A percentile compares a stretch with the other conserved stretches of the same genome.
Evolutionary conservation across 345 rosid genomes (phyloP).

Genomic region (Eucalyptus leucophloia): DNA sequence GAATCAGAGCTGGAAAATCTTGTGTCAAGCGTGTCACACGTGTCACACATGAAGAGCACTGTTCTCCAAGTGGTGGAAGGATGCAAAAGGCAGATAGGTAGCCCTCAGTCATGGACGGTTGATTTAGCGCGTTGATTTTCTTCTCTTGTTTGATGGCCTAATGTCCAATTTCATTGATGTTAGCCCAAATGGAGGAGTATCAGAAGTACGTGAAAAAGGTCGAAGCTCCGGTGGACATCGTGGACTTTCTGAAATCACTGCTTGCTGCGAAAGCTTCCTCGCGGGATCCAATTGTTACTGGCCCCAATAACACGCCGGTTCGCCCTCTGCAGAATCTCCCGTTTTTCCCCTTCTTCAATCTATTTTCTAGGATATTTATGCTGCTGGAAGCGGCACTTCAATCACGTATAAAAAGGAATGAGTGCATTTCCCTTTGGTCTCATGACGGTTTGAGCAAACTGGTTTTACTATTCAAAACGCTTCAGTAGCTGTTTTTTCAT

Average conservation of each 20-base stretch:
- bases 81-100: not conserved
- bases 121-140: not conserved
- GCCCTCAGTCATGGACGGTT: not conserved
- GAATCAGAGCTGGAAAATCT: not conserved
- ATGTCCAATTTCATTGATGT: not conserved
- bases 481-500: too few species aligned
- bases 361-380: not conserved
- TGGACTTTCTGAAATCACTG: not conserved
- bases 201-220: not conserved
- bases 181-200: not conserved
- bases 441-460: not conserved
- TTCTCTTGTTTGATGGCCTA: not conserved
- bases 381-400: not conserved
- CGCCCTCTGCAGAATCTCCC: not conserved
- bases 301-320: not conserved
- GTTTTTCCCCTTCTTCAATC: not conserved
- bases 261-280: not conserved
- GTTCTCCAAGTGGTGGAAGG: not conserved
- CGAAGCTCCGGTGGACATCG: not conserved
- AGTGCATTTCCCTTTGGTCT: not conserved
- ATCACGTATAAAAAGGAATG: not conserved
- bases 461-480: too few species aligned
- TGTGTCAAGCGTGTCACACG: not conserved
- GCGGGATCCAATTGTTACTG: not conserved
- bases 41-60: not conserved